phyloP scores from a whole-genome alignment of 305 asterid species.

The Caryopteris hybrid region DNA sequence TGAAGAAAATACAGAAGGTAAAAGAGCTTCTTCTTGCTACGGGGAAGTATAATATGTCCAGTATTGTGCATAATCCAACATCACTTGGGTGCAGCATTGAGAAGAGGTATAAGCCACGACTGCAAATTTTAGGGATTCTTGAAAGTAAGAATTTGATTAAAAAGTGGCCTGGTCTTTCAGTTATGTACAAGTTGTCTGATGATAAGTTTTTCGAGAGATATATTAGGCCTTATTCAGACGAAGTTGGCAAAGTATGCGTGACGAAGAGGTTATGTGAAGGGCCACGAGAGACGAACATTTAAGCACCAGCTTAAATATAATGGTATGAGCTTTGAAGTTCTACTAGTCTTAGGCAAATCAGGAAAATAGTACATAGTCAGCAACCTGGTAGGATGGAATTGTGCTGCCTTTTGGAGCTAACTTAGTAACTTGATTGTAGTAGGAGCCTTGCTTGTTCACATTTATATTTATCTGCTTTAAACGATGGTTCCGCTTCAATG shows the following conservation, averaged over 20 bases:
- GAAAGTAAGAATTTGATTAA: slow-evolving; percentile 15
- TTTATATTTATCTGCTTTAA: too few relatives aligned
- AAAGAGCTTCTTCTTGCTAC: background rate
- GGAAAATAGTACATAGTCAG: too few relatives aligned
- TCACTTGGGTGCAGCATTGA: slow-evolving; percentile 30
- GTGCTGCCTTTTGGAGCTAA: too few relatives aligned
- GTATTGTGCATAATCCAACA: background rate
- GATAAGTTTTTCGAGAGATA: slow-evolving; percentile 10
- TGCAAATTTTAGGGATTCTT: slow-evolving; percentile 21
- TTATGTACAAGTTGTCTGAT: background rate
- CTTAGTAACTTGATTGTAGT: too few relatives aligned
- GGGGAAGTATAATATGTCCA: background rate
- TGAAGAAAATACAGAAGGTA: background rate
- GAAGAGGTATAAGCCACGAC: slow-evolving; percentile 27
- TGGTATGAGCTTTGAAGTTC: too few relatives aligned
- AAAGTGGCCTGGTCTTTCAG: slow-evolving; percentile 20
- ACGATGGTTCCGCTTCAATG: too few relatives aligned
- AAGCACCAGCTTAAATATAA: background rate
- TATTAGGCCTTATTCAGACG: slow-evolving; percentile 18
- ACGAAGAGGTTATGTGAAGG: too few relatives aligned
- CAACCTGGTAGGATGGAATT: too few relatives aligned
- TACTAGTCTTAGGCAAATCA: too few relatives aligned
- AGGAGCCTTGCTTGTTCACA: too few relatives aligned
- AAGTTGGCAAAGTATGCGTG: slow-evolving; percentile 4
- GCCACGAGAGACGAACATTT: background rate